Percentiles rank a stretch among this genome's conserved stretches.
Conservation (phyloP, 371 early-diverging fungal genomes). For the Nematocida sp. region DNA sequence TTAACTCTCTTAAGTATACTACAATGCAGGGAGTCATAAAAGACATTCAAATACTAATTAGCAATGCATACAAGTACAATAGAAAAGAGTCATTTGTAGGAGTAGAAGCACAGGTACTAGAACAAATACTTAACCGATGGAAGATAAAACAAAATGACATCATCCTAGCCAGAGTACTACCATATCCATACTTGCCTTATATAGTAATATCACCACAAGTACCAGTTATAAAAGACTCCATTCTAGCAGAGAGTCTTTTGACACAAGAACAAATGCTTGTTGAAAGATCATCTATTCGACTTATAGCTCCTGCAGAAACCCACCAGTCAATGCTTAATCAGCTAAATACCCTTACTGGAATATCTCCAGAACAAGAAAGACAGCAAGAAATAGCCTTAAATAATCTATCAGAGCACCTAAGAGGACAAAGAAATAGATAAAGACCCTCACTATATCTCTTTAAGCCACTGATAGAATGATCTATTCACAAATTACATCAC, state of each 20-base stretch:
- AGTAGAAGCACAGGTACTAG: conserved; percentile 17
- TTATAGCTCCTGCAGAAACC: background rate
- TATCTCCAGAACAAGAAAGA: background rate
- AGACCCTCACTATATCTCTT: background rate
- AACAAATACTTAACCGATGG: conserved; percentile 10
- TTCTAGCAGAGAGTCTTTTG: background rate
- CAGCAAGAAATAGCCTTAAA: conserved; percentile 20
- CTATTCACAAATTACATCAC: background rate
- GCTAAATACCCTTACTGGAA: conserved; percentile 25
- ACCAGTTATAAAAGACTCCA: conserved; percentile 1
- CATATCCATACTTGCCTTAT: conserved; percentile 31
- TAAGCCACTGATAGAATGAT: background rate
- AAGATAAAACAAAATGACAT: background rate
- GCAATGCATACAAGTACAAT: conserved; percentile 46
- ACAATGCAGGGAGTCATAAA: background rate
- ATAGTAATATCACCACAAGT: background rate
- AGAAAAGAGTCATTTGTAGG: conserved; percentile 40
- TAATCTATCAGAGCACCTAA: background rate
- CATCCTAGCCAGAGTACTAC: conserved; percentile 2
- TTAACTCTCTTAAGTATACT: conserved; percentile 14
- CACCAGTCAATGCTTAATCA: background rate
- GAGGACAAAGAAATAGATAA: background rate
- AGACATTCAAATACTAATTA: conserved; percentile 22
- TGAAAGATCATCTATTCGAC: background rate
- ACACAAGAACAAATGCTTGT: conserved; percentile 3